These are phyloP conservation scores for Plantago ovata DNA, from an alignment of 257 asterid species.

Conservation along the genomic window DNA sequence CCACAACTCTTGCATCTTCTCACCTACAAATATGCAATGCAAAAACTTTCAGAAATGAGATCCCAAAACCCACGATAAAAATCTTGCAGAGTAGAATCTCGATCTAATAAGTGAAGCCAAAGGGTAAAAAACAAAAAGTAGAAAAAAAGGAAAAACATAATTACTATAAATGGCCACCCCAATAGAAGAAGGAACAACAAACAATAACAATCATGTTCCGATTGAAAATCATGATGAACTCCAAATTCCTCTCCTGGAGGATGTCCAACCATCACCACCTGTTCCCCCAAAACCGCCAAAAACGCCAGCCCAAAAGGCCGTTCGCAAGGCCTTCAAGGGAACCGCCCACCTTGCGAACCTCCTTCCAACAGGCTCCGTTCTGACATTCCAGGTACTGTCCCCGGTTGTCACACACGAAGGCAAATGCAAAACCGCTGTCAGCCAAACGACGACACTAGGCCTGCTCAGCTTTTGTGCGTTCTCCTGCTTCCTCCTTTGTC, in stretches of 20 bases:
- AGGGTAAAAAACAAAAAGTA: too few species aligned
- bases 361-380: conserved; percentile 71
- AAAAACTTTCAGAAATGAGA: too few species aligned
- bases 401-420: conserved; percentile 67
- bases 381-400: conserved; percentile 66
- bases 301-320: conserved; percentile 24
- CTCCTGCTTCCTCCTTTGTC: conserved; percentile 60
- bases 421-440: conserved; percentile 40
- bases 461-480: conserved; percentile 38
- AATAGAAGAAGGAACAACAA: too few species aligned
- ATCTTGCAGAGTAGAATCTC: too few species aligned
- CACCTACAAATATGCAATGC: too few species aligned
- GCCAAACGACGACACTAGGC: conserved; percentile 27
- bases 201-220: too few species aligned
- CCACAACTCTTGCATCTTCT: too few species aligned
- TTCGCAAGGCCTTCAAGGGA: conserved; percentile 30
- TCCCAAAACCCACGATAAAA: too few species aligned
- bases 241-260: background rate
- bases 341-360: conserved; percentile 70
- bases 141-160: too few species aligned
- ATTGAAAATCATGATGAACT: too few species aligned
- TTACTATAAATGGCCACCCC: too few species aligned
- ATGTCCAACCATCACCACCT: background rate
- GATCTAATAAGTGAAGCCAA: too few species aligned
- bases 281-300: conserved; percentile 4